Base-by-base conservation (phyloP, 108 stramenopile species). In the Conticribra guillardii region DNA sequence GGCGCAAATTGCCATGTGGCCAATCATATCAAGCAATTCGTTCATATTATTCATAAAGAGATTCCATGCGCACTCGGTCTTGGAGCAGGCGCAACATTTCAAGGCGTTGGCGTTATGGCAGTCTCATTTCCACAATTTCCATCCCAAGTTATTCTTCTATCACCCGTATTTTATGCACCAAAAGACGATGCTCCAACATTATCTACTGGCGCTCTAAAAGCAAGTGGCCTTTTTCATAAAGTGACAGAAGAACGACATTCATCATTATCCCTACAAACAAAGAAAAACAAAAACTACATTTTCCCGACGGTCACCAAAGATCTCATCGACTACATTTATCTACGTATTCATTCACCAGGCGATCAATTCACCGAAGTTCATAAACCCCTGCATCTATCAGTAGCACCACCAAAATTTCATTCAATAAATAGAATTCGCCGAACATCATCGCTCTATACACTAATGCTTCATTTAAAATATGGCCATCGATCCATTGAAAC, bases 1-100 rank as follows among this genome's bases (percentile, higher is more conserved):
- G 54, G 27, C 54, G 27, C 54, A 55, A 55, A 55, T 55, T 24
- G 19, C 4, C 27, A 28, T 55, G 3, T 26, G 21, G 54, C 23
- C 27, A 55, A 27, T 28, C 22, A 8, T 55, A 24, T 4, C 11
- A 19, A 14, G 21, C 4, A 28, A 28, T 24, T 15, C 27, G 24
- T 15, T 3, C 3, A 8, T 23, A 26, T 55, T 9, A 9, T 9
- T 41, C 8, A 41, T 9, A 41, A 41, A 41, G 37, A 41, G 11
- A 41, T 41, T 41, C 8, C 37, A 41, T 41, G 37, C 11, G 8
- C 5, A 11, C 11, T 41, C 5, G 37, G 37, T 9, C 11, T 41
- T 5, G 37, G 37, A 9, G 37, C 11, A 5, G 11, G 37, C 11
- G 37, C 37, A 11, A 41, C 37, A 11, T 41, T 28, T 15, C 9